Evolutionary conservation across 495 filamentous ascomycete genomes (phyloP).

Genomic region (Penicillium mononematosum): DNA sequence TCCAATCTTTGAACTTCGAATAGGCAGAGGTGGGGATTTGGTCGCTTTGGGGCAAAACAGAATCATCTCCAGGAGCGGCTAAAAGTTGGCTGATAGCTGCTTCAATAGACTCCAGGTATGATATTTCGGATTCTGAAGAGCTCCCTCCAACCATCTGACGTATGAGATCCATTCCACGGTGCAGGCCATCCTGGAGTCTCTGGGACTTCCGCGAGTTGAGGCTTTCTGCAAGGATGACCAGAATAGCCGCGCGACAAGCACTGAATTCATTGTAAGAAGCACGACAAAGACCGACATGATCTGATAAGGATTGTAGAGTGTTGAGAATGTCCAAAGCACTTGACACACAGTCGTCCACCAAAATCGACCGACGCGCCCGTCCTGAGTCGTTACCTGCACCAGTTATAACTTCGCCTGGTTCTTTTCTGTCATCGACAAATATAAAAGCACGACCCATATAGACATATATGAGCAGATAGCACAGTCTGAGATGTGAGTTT

Average conservation of each 20-base stretch:
- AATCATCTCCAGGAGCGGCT: background rate
- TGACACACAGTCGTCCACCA: conserved; percentile 45
- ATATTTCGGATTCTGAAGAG: conserved; percentile 22
- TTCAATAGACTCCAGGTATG: conserved; percentile 26
- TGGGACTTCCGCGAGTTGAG: conserved; percentile 26
- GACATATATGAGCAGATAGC: conserved; percentile 44
- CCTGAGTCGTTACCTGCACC: conserved; percentile 13
- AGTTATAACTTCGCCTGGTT: conserved; percentile 11
- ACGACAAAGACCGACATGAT: conserved; percentile 44
- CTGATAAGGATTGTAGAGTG: conserved; percentile 39
- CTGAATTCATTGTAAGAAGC: conserved; percentile 51
- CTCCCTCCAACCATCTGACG: conserved; percentile 25
- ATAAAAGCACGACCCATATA: conserved; percentile 49
- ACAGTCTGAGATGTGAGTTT: conserved; percentile 45
- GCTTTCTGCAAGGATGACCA: conserved; percentile 47
- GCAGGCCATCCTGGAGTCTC: conserved; percentile 15
- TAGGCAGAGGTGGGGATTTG: conserved; percentile 16
- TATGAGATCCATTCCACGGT: conserved; percentile 21
- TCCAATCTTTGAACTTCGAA: conserved; percentile 26
- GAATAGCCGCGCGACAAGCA: conserved; percentile 48
- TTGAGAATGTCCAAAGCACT: conserved; percentile 47
- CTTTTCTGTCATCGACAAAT: conserved; percentile 33
- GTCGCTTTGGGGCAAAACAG: background rate
- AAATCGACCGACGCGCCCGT: conserved; percentile 31
- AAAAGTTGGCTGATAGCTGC: conserved; percentile 15